These are phyloP conservation scores for Microdochium bolleyi DNA, from an alignment of 2,329 filamentous ascomycete species.

Conservation along the genomic window DNA sequence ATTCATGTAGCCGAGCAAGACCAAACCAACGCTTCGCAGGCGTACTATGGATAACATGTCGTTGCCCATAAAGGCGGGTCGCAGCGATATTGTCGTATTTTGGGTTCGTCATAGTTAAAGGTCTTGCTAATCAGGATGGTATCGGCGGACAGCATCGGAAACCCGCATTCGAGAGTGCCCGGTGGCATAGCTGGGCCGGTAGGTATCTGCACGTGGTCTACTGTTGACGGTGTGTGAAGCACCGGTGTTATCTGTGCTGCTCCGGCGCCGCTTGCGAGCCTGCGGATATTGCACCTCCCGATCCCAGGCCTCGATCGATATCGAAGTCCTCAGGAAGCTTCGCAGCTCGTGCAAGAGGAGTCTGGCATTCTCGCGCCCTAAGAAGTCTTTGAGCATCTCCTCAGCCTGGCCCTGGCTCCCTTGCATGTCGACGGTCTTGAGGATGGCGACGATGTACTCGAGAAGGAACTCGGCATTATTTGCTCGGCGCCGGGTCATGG, in stretches of 20 bases:
- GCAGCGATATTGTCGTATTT: no score
- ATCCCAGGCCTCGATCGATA: slow-evolving; percentile 72
- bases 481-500: slow-evolving; percentile 32
- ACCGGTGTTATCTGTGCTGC: slow-evolving; percentile 1
- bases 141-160: neutral
- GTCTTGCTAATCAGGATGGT: neutral
- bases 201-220: neutral
- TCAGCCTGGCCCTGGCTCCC: slow-evolving; percentile 72
- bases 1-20: no score
- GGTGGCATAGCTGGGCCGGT: neutral
- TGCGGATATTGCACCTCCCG: slow-evolving; percentile 61
- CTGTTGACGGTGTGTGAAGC: no score
- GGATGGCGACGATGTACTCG: slow-evolving; percentile 76
- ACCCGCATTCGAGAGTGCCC: neutral
- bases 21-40: no score
- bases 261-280: slow-evolving; percentile 6
- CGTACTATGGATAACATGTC: no score
- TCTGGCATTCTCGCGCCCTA: slow-evolving; percentile 64
- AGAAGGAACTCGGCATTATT: slow-evolving; percentile 78
- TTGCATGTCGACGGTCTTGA: slow-evolving; percentile 77
- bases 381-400: slow-evolving; percentile 67
- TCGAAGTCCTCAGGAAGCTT: slow-evolving; percentile 78
- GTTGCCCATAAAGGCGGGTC: no score
- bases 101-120: neutral
- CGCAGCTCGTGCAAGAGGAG: slow-evolving; percentile 81